phyloP scores from a whole-genome alignment of 108 stramenopile genomes.

The Parmales sp. region DNA sequence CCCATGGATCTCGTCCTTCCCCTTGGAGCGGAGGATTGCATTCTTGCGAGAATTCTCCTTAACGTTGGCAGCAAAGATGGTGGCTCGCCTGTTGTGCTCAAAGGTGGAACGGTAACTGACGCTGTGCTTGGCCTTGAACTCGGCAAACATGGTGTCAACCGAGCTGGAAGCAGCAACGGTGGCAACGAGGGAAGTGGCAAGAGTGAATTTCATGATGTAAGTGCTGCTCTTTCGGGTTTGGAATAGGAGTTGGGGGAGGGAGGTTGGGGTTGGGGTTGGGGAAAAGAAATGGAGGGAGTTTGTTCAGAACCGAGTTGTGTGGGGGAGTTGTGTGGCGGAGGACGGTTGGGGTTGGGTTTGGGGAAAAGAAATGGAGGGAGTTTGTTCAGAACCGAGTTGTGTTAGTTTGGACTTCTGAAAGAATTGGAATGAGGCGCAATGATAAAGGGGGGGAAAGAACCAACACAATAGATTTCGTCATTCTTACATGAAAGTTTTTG shows the following conservation, averaged over 20 bases:
- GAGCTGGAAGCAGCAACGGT: not conserved
- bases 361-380: not conserved
- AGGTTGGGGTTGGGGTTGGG: not conserved
- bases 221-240: no score
- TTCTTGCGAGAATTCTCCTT: not conserved
- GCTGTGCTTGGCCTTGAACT: slow-evolving; percentile 2
- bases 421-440: no score
- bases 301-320: no score
- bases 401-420: no score
- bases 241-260: not conserved
- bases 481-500: no score
- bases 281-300: not conserved
- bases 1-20: slow-evolving; percentile 12
- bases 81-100: not conserved
- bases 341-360: not conserved
- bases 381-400: no score
- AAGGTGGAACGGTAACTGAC: not conserved
- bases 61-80: not conserved
- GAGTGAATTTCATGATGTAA: not conserved
- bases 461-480: no score
- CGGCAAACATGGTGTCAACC: not conserved
- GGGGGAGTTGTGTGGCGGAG: no score
- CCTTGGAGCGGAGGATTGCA: not conserved
- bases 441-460: no score
- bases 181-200: not conserved